Evolutionary conservation across 495 filamentous ascomycete species (phyloP).

Genomic region (Parachaetomium inaequale): DNA sequence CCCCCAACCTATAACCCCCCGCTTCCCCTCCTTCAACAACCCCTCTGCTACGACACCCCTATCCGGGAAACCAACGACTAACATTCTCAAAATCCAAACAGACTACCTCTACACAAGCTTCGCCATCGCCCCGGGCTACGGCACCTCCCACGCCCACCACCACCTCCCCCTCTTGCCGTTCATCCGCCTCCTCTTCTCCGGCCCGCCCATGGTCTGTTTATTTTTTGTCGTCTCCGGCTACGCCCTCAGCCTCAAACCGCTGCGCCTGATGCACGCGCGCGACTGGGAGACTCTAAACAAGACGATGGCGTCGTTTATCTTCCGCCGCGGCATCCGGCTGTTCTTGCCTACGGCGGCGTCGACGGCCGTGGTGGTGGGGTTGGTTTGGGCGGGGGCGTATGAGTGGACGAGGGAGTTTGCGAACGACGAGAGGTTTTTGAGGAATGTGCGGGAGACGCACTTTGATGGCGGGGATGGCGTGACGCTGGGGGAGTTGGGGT

Average conservation of each 20-base stretch:
- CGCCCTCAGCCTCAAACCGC: slow-evolving; percentile 61
- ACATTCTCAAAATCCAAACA: too few relatives aligned
- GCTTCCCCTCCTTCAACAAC: too few relatives aligned
- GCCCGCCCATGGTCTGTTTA: slow-evolving; percentile 53
- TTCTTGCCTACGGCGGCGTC: neutral
- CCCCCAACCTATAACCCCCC: too few relatives aligned
- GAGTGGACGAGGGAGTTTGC: neutral
- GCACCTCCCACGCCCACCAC: slow-evolving; percentile 30
- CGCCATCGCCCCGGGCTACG: slow-evolving; percentile 43
- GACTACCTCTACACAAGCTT: slow-evolving; percentile 47
- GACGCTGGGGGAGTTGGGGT: slow-evolving; percentile 24
- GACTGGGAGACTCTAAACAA: neutral
- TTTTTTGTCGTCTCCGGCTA: slow-evolving; percentile 63
- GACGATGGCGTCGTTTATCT: neutral
- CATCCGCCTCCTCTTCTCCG: slow-evolving; percentile 61
- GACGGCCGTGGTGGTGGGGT: neutral
- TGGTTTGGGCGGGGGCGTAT: neutral
- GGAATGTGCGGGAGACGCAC: neutral
- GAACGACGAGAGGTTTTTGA: neutral
- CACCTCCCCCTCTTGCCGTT: slow-evolving; percentile 61
- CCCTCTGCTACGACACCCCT: too few relatives aligned
- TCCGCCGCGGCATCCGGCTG: neutral
- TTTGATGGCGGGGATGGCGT: neutral
- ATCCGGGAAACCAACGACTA: too few relatives aligned
- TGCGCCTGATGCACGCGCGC: slow-evolving; percentile 47